Conservation (phyloP, 257 asterid species). For the Schizonepeta tenuifolia region DNA sequence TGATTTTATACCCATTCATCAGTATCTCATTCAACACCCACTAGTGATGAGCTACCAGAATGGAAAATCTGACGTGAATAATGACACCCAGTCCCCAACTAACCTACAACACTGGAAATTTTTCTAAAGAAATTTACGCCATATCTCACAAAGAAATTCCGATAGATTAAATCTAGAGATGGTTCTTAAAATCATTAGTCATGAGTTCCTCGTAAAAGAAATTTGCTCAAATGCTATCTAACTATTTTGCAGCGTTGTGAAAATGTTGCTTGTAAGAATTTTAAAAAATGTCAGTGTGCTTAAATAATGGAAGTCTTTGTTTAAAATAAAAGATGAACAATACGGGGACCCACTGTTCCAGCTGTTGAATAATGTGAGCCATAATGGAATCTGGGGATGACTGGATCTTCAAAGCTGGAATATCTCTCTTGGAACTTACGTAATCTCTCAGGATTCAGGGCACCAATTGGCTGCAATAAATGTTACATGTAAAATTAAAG, state of each 20-base stretch:
- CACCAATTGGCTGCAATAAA: slow-evolving; percentile 90
- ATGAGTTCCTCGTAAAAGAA: slow-evolving; percentile 8
- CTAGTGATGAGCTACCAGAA: not conserved
- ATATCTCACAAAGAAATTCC: slow-evolving; percentile 7
- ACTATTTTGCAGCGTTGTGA: slow-evolving; percentile 15
- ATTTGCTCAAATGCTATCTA: slow-evolving; percentile 22
- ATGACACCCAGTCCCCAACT: slow-evolving; percentile 6
- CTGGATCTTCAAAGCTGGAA: slow-evolving; percentile 91
- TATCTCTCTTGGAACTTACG: slow-evolving; percentile 93
- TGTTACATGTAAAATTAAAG: slow-evolving; percentile 34
- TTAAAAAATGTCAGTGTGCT: slow-evolving; percentile 21
- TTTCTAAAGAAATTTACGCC: not conserved
- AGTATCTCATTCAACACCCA: slow-evolving; percentile 5
- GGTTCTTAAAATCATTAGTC: not conserved
- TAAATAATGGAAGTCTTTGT: slow-evolving; percentile 18
- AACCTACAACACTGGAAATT: not conserved
- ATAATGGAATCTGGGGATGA: slow-evolving; percentile 95
- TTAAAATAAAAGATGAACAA: slow-evolving; percentile 26
- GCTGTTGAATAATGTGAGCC: slow-evolving; percentile 99
- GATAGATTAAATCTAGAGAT: slow-evolving; percentile 10
- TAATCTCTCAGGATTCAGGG: slow-evolving; percentile 81
- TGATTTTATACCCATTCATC: slow-evolving; percentile 11
- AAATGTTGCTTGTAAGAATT: slow-evolving; percentile 21
- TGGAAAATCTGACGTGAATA: slow-evolving; percentile 1
- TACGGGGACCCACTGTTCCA: slow-evolving; percentile 74